Conservation (phyloP, 495 filamentous ascomycete species). For the Neurospora sp. region DNA sequence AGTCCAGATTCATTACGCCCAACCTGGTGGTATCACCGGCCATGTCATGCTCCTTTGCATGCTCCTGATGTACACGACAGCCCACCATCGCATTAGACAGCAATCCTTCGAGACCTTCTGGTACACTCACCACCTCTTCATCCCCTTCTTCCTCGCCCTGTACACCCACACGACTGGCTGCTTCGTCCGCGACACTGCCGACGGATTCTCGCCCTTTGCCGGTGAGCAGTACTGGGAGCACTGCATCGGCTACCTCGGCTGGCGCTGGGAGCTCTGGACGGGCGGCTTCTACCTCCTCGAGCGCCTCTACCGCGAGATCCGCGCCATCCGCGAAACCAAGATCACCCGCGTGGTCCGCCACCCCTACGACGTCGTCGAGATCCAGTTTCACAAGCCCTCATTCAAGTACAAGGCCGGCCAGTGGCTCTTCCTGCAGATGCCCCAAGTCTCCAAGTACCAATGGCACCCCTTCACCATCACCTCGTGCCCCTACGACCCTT, state of each 20-base stretch:
- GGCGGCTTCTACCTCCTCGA: conserved; percentile 79
- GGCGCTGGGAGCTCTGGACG: conserved; percentile 93
- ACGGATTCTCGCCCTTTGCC: conserved; percentile 74
- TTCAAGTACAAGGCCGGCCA: conserved; percentile 99
- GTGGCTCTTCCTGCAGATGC: conserved; percentile 93
- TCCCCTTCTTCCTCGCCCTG: conserved; percentile 85
- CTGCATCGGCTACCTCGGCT: conserved; percentile 92
- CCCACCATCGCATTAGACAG: conserved; percentile 85
- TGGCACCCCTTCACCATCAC: conserved; percentile 99
- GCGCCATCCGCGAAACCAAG: conserved; percentile 67
- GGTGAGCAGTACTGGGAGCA: conserved; percentile 76
- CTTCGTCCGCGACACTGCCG: conserved; percentile 73
- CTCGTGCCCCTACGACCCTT: conserved; percentile 90
- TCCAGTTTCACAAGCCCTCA: conserved; percentile 90
- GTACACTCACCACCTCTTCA: conserved; percentile 97
- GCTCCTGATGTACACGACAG: conserved; percentile 96
- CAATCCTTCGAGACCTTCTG: conserved; percentile 98
- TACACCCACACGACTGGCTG: conserved; percentile 96
- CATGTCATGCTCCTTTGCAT: conserved; percentile 99
- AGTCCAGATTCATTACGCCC: conserved; percentile 85
- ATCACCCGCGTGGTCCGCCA: conserved; percentile 92
- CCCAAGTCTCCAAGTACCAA: conserved; percentile 74
- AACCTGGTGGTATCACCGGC: conserved; percentile 85
- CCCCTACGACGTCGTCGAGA: conserved; percentile 96
- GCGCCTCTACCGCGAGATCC: conserved; percentile 85